Conservation (phyloP, 225 moss, liverwort and hornwort species). For the Ulota crispa region DNA sequence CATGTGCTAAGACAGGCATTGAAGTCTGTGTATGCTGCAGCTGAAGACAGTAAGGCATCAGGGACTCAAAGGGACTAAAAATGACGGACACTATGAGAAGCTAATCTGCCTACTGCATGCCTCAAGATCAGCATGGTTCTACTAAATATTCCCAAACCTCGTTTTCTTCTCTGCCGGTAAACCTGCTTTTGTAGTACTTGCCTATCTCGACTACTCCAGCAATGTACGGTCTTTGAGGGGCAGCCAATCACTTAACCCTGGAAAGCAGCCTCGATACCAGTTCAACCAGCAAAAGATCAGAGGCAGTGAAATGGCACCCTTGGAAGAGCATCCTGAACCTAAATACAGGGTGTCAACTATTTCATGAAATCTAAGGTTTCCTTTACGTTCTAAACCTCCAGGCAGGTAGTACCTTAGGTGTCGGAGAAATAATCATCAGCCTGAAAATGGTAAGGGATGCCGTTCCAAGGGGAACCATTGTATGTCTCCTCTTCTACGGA, state of each 20-base stretch:
- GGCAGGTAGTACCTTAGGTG: too few species aligned
- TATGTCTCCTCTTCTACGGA: too few species aligned
- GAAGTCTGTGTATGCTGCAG: background rate
- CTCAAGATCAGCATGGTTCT: background rate
- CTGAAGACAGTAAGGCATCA: slow-evolving; percentile 1
- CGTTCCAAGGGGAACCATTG: too few species aligned
- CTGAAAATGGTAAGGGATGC: too few species aligned
- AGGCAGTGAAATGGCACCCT: too few species aligned
- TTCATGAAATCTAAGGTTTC: too few species aligned
- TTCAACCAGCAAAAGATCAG: background rate
- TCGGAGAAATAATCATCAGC: too few species aligned
- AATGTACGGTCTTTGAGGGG: background rate
- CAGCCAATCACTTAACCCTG: background rate
- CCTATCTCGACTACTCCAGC: background rate
- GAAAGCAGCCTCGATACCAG: background rate
- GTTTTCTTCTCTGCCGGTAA: background rate
- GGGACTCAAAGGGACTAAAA: background rate
- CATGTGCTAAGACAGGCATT: background rate
- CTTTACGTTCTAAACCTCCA: too few species aligned
- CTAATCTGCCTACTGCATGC: background rate
- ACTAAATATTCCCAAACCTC: background rate
- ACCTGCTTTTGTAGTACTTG: background rate
- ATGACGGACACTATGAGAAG: background rate
- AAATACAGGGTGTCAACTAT: too few species aligned
- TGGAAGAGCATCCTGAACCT: too few species aligned